Conservation (phyloP, 768 basidiomycete genomes). For the Lactarius psammicola region DNA sequence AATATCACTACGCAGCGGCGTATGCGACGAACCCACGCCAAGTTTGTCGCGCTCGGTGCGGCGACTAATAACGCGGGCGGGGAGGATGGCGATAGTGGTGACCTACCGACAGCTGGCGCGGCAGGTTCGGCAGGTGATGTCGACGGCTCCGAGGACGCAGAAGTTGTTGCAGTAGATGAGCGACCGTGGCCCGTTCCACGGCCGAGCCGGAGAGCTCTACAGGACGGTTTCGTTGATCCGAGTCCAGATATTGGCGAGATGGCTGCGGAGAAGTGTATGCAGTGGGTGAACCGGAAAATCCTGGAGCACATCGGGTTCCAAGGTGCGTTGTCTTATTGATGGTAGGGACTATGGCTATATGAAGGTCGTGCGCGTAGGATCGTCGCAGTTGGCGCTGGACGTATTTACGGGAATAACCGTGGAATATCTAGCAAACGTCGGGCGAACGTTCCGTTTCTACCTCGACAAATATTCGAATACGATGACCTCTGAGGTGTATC, state of each 20-base stretch:
- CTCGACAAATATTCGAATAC: conserved; percentile 74
- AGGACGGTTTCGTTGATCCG: conserved; percentile 31
- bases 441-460: conserved; percentile 78
- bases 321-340: conserved; percentile 49
- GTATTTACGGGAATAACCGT: conserved; percentile 73
- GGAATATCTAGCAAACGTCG: conserved; percentile 83
- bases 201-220: conserved; percentile 6
- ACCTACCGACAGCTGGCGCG: neutral
- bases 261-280: conserved; percentile 61
- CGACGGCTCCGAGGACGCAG: conserved; percentile 31
- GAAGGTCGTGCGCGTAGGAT: conserved; percentile 45
- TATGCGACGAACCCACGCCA: conserved; percentile 68
- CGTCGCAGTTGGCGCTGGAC: conserved; percentile 74
- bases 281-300: conserved; percentile 73
- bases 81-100: conserved; percentile 31
- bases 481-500: conserved; percentile 81
- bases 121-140: conserved; percentile 20
- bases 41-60: conserved; percentile 57
- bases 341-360: neutral
- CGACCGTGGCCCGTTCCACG: conserved; percentile 52
- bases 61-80: conserved; percentile 35
- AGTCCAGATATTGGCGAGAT: conserved; percentile 56
- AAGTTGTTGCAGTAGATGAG: conserved; percentile 60
- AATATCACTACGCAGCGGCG: conserved; percentile 76
- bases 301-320: conserved; percentile 92